Conservation (phyloP, 2,329 filamentous ascomycete species). For the Pseudogymnoascus sp. region DNA sequence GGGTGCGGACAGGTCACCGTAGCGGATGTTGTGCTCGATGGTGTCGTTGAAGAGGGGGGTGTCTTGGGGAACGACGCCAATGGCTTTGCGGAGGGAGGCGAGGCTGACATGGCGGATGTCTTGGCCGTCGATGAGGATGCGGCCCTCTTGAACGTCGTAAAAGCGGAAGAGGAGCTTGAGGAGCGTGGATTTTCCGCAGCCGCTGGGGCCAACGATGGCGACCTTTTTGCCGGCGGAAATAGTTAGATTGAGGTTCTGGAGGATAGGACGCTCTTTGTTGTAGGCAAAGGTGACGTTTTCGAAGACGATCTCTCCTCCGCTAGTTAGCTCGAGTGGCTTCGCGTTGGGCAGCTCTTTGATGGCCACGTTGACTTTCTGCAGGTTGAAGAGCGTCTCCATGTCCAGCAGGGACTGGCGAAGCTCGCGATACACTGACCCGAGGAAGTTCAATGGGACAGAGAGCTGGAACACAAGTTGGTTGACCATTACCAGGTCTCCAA, state of each 20-base stretch:
- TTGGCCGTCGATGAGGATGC: conserved; percentile 86
- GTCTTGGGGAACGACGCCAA: conserved; percentile 94
- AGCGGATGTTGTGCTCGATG: conserved; percentile 90
- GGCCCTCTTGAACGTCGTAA: conserved; percentile 79
- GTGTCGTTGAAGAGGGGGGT: conserved; percentile 96
- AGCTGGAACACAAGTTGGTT: conserved; percentile 98
- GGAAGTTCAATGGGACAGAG: conserved; percentile 91
- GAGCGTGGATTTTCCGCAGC: conserved; percentile 93
- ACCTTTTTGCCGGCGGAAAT: conserved; percentile 96
- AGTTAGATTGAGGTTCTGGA: conserved; percentile 74
- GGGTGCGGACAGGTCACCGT: conserved; percentile 72
- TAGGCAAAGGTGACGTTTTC: conserved; percentile 96
- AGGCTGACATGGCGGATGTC: conserved; percentile 77
- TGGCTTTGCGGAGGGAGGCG: conserved; percentile 73
- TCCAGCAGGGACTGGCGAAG: conserved; percentile 88
- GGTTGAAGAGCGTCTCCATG: conserved; percentile 96
- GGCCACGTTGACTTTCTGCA: conserved; percentile 90
- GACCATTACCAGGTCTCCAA: conserved; percentile 96
- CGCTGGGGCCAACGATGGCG: conserved; percentile 87
- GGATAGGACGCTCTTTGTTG: conserved; percentile 73
- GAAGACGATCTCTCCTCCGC: conserved; percentile 83
- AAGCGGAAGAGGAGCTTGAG: conserved; percentile 85
- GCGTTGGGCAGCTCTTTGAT: conserved; percentile 72
- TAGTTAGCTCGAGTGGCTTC: conserved; percentile 59
- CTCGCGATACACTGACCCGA: conserved; percentile 96